These are phyloP conservation scores for Heterobasidion irregulare DNA, from an alignment of 1,284 basidiomycete species.

Conservation along the genomic window DNA sequence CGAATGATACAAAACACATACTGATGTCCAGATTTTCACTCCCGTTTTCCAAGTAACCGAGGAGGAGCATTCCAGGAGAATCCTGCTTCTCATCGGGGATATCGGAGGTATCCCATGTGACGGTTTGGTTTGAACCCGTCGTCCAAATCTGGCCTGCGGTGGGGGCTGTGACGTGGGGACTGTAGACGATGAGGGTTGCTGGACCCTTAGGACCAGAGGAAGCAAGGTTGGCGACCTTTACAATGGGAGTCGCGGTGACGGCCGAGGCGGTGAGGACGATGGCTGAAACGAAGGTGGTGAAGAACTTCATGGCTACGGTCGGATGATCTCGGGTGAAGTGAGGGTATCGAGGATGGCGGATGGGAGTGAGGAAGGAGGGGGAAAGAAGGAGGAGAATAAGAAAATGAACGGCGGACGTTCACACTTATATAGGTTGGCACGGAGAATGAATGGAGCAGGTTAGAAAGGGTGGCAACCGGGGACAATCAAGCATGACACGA, in stretches of 20 bases:
- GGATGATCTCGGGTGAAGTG: neutral
- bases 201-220: slow-evolving; percentile 7
- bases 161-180: slow-evolving; percentile 37
- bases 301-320: slow-evolving; percentile 6
- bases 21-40: slow-evolving; percentile 34
- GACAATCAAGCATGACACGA: too few species aligned
- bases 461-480: too few species aligned
- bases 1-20: slow-evolving; percentile 16
- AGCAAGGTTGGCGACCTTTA: neutral
- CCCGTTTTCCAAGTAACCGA: slow-evolving; percentile 22
- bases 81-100: slow-evolving; percentile 22
- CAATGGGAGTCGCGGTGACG: slow-evolving; percentile 17
- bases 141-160: slow-evolving; percentile 10
- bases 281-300: slow-evolving; percentile 16
- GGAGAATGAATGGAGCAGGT: neutral
- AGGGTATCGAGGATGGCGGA: neutral
- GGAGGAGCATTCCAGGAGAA: slow-evolving; percentile 24
- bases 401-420: neutral
- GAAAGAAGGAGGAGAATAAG: slow-evolving; percentile 2
- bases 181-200: slow-evolving; percentile 31
- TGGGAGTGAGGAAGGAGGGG: neutral
- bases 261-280: slow-evolving; percentile 16
- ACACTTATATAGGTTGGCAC: neutral
- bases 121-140: slow-evolving; percentile 9
- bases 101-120: slow-evolving; percentile 19